Evolutionary conservation across 2,329 filamentous ascomycete species (phyloP).

Genomic region (Paraphoma sp.): DNA sequence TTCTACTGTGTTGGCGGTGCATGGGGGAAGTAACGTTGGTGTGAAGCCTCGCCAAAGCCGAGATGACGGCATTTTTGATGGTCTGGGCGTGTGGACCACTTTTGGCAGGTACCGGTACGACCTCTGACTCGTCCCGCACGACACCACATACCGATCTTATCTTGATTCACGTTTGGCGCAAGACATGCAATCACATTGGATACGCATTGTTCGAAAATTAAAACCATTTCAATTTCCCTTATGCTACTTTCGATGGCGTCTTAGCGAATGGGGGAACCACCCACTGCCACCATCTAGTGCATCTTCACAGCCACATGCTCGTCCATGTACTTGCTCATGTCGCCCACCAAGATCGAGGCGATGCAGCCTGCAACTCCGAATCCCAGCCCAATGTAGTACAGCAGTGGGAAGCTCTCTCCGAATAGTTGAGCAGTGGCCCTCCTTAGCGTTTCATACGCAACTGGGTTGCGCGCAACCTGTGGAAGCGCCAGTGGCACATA

Average conservation of each 20-base stretch:
- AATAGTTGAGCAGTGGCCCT: neutral
- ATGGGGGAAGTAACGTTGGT: neutral
- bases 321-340: neutral
- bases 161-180: too few species aligned
- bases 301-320: neutral
- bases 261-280: neutral
- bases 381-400: neutral
- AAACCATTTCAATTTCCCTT: too few species aligned
- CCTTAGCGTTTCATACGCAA: neutral
- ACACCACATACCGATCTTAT: neutral
- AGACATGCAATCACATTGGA: too few species aligned
- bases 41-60: neutral
- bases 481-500: neutral
- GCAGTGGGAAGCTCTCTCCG: neutral
- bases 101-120: neutral
- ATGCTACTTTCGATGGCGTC: neutral
- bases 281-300: neutral
- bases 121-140: neutral
- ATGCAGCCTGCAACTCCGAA: neutral
- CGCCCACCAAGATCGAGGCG: neutral
- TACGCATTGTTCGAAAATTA: too few species aligned
- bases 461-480: neutral
- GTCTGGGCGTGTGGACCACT: constrained; percentile 3
- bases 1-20: neutral
- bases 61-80: constrained; percentile 4